phyloP scores from a whole-genome alignment of 306 rosid species.

The Alnus glutinosa region DNA sequence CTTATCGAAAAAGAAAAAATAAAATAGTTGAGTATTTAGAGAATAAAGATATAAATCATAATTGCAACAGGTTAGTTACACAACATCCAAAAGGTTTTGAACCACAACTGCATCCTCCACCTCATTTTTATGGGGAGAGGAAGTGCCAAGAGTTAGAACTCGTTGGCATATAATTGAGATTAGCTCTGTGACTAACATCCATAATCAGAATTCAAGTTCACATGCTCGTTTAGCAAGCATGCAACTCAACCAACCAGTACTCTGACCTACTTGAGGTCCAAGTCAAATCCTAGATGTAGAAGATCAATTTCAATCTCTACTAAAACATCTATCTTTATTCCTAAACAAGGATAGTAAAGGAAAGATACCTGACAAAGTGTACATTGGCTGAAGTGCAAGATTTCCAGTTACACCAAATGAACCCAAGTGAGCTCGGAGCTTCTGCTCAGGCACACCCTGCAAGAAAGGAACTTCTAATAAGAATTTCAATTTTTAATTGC shows the following conservation, averaged over 20 bases:
- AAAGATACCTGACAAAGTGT: constrained; percentile 86
- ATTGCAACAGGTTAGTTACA: not conserved
- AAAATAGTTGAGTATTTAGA: not conserved
- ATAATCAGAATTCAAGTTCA: constrained; percentile 1
- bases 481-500: constrained; percentile 22
- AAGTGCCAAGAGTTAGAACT: not conserved
- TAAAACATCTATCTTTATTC: not conserved
- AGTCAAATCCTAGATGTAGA: not conserved
- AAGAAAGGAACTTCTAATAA: constrained; percentile 31
- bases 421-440: constrained; percentile 93
- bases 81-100: not conserved
- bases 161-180: not conserved
- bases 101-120: not conserved
- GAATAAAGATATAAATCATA: not conserved
- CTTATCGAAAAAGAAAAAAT: not conserved
- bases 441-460: constrained; percentile 99
- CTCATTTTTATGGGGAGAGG: not conserved
- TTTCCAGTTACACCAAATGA: constrained; percentile 98
- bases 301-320: not conserved
- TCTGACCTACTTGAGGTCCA: not conserved
- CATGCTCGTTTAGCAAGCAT: not conserved
- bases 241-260: constrained; percentile 5
- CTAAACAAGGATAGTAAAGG: constrained; percentile 6
- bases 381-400: constrained; percentile 99
- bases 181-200: not conserved